phyloP scores from a whole-genome alignment of 768 basidiomycete genomes.

The Phanerodontia chrysosporium region DNA sequence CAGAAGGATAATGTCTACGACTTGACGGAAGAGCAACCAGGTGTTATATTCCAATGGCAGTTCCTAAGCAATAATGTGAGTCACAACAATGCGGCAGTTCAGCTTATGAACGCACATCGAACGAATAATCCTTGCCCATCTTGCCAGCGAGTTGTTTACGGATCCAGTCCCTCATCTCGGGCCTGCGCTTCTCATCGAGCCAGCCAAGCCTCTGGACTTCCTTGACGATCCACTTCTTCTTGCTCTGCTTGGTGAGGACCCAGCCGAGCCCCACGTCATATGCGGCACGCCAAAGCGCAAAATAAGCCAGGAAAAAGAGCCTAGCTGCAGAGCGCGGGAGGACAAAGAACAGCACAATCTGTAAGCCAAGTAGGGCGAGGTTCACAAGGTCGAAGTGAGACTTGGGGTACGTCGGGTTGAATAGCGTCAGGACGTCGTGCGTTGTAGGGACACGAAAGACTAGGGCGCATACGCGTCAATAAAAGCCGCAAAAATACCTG shows the following conservation, averaged over 20 bases:
- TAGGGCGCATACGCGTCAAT: constrained; percentile 27
- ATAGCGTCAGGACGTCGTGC: constrained; percentile 84
- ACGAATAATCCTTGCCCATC: constrained; percentile 93
- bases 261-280: constrained; percentile 94
- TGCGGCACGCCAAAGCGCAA: constrained; percentile 87
- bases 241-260: constrained; percentile 93
- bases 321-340: constrained; percentile 54
- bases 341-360: constrained; percentile 66
- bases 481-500: background rate
- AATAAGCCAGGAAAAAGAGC: constrained; percentile 83
- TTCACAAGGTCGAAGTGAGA: constrained; percentile 88
- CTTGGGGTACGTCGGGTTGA: constrained; percentile 79
- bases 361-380: constrained; percentile 70
- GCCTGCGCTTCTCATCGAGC: constrained; percentile 73
- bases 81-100: background rate
- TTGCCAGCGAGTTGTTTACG: constrained; percentile 81
- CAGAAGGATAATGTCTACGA: constrained; percentile 93
- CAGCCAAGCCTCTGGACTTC: constrained; percentile 77
- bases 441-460: constrained; percentile 94
- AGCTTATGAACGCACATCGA: constrained; percentile 56
- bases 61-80: constrained; percentile 42
- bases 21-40: constrained; percentile 93
- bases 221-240: constrained; percentile 89
- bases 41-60: constrained; percentile 92
- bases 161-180: constrained; percentile 76